A percentile compares a stretch with the other conserved stretches of the same genome.
These are phyloP conservation scores for Gossypium mustelinum DNA, from an alignment of 345 rosid genomes.

Conservation along the genomic window DNA sequence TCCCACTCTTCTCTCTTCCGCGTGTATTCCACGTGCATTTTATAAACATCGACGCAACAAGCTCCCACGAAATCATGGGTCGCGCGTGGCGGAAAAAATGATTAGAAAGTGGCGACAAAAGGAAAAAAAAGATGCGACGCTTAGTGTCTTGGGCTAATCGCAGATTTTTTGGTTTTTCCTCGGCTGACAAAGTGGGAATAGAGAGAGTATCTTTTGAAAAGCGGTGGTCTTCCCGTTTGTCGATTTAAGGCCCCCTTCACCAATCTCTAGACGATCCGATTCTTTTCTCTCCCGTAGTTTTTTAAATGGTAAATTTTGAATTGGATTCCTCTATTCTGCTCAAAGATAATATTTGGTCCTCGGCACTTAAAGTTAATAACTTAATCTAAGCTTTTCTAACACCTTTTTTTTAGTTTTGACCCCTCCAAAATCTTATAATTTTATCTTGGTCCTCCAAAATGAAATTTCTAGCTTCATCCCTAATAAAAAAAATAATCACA, in stretches of 20 bases:
- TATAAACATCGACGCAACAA: not conserved
- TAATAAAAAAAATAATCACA: no score
- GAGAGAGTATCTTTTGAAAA: conserved; percentile 74
- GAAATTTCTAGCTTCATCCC: no score
- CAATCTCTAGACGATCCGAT: conserved; percentile 83
- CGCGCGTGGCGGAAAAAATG: conserved; percentile 33
- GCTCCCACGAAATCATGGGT: conserved; percentile 15
- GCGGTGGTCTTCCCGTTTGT: conserved; percentile 81
- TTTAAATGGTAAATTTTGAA: not conserved
- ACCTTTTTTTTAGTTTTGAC: no score
- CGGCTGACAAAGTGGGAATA: conserved; percentile 38
- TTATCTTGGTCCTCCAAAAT: no score
- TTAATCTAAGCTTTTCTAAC: no score
- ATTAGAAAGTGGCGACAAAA: conserved; percentile 30
- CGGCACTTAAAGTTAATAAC: no score
- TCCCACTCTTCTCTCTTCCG: not conserved
- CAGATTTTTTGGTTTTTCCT: conserved; percentile 23
- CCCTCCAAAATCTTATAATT: no score
- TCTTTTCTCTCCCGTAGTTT: conserved; percentile 33
- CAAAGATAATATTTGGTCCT: no score
- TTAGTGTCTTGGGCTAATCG: conserved; percentile 47
- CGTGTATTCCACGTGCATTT: conserved; percentile 9
- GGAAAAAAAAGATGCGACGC: conserved; percentile 9
- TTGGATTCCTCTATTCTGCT: no score
- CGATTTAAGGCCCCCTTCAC: conserved; percentile 35